Percentiles rank a stretch among this genome's conserved stretches.
These are phyloP conservation scores for Chaetomiaceae sp. DNA, from an alignment of 2,329 filamentous ascomycete species.

Conservation along the genomic window DNA sequence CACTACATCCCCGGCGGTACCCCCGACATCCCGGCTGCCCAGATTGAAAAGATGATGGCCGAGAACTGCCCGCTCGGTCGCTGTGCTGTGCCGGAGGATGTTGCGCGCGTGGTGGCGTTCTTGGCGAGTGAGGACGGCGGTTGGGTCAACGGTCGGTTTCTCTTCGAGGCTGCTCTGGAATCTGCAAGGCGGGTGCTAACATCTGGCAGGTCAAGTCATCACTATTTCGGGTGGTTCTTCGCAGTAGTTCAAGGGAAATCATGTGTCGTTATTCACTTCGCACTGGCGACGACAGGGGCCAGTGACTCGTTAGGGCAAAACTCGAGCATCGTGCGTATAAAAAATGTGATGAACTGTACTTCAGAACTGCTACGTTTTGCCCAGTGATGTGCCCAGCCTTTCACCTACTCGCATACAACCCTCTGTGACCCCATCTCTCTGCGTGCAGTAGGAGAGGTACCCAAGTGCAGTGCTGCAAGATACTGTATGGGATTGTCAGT, in stretches of 20 bases:
- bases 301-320: not conserved
- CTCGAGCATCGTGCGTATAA: no score
- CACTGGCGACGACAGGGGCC: not conserved
- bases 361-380: no score
- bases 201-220: slow-evolving; percentile 12
- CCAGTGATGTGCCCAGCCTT: no score
- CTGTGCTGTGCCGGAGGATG: slow-evolving; percentile 52
- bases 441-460: no score
- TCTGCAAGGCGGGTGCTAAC: not conserved
- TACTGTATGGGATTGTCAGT: no score
- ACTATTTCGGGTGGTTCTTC: slow-evolving; percentile 19
- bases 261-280: not conserved
- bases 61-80: slow-evolving; percentile 54
- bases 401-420: no score
- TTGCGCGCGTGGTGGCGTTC: slow-evolving; percentile 51
- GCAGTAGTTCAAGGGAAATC: slow-evolving; percentile 3
- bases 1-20: slow-evolving; percentile 55
- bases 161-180: no score
- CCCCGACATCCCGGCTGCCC: slow-evolving; percentile 44
- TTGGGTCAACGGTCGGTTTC: slow-evolving; percentile 58
- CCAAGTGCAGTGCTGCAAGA: no score
- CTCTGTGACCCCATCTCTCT: no score
- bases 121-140: slow-evolving; percentile 53
- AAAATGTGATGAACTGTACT: no score
- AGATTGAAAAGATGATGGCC: slow-evolving; percentile 50